Base-by-base conservation (phyloP, 306 rosid species). In the Trifolium dubium region DNA sequence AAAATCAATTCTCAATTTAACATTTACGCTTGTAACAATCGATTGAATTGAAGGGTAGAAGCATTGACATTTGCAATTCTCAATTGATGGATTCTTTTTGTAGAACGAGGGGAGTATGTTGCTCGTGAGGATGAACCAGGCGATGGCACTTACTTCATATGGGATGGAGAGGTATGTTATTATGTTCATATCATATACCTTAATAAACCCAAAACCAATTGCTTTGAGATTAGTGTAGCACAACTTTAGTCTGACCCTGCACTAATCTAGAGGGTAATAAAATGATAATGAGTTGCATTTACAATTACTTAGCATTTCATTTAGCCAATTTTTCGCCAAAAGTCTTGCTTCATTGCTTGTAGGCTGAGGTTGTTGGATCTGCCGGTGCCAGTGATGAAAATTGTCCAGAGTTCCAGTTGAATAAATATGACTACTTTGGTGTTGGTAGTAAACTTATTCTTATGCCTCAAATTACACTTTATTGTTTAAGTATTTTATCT, bases 131-230 rank as follows among this genome's bases (percentile, higher is more conserved):
- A 91, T 51, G 92, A 91, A 78, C 62, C 69, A 3, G 95, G 91
- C 10, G 92, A 83, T 73, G 97, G 95, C 11, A 79, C 90, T 77
- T 92, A 89, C 89, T 94, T 94, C 85, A 78, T 94, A 50, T 85
- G 86, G 95, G 92, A 89, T 64, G 97, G 98, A 79, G 95, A 89
- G 93, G 98, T 94, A 84, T 75, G 79, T 46, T 66, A 50, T 9
- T 77, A 17, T 79, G 23, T 35, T 67, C 60, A 62, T 80, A 58
- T 74, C 53, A 18, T 2, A 39, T 31, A 32, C n/a, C 34, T 54
- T 32, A 6, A 30, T 28, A 54, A 54, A 19, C 32, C 30, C 19
- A 56, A 28, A 34, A 30, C 2, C 51, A 28, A 43, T 51, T 79
- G 49, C 40, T 59, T 58, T 66, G 64, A 71, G 39, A 53, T 71